A percentile compares a stretch with the other conserved stretches of the same genome.
Conservation (phyloP, 1,139 yeast genomes). For the Geotrichum histeridarum region DNA sequence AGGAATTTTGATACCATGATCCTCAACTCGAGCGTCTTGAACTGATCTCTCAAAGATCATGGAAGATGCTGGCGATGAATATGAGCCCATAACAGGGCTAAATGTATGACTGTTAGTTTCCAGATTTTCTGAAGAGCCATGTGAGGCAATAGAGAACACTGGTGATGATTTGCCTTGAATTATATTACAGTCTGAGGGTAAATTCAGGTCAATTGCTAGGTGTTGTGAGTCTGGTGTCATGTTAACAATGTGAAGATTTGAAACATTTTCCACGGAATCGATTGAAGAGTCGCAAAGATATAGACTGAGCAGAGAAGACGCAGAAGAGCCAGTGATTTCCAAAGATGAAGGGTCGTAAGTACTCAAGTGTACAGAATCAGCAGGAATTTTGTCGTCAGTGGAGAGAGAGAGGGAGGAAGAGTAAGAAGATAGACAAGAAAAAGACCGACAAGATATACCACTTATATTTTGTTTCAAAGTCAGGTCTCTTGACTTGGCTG, state of each 20-base stretch:
- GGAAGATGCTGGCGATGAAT: conserved; percentile 28
- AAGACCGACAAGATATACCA: too few relatives aligned
- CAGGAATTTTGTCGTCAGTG: too few relatives aligned
- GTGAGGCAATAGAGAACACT: neutral
- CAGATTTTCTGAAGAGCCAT: neutral
- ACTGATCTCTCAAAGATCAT: conserved; percentile 43
- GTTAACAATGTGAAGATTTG: neutral
- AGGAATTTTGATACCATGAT: conserved; percentile 33
- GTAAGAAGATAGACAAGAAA: too few relatives aligned
- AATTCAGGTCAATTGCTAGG: neutral
- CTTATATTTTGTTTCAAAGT: too few relatives aligned
- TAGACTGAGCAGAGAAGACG: too few relatives aligned
- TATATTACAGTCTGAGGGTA: neutral
- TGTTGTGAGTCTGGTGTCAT: neutral
- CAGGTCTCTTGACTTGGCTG: too few relatives aligned
- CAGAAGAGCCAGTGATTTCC: too few relatives aligned
- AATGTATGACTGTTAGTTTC: neutral
- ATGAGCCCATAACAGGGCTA: neutral
- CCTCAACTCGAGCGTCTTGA: conserved; percentile 29
- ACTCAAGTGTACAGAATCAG: too few relatives aligned
- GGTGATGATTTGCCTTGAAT: neutral
- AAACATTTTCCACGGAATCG: neutral
- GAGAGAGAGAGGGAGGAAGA: too few relatives aligned
- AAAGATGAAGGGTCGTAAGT: too few relatives aligned
- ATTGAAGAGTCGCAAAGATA: too few relatives aligned